Base-by-base conservation (phyloP, 2,329 filamentous ascomycete species). In the Gyromitra esculenta region DNA sequence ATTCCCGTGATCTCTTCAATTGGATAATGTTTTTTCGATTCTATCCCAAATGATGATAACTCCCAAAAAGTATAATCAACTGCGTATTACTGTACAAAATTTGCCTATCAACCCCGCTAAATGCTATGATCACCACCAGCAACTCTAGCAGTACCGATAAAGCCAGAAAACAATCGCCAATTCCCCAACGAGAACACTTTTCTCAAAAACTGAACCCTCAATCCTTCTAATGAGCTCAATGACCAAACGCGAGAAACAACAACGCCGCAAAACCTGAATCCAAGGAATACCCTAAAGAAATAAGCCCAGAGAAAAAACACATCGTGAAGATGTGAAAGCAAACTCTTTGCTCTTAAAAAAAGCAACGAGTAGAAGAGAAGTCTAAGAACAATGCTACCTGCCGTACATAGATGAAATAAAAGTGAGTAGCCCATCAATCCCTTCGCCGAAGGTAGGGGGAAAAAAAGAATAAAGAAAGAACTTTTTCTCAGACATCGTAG, bases 371-470 rank as follows among this genome's bases (percentile, higher is more conserved):
- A 69, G 57, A 18, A 41, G 9, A 48, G 50, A 50, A 50, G 31
- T 75, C 72, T 75, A 75, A 52, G 48, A 65, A 75, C 31, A 70
- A 64, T 70, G 31, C 64, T 57, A 18, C 59, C 72, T 60, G 66
- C 56, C 21, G 56, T 73, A 67, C 64, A 64, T 31, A 75, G 57
- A 64, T 64, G 62, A 66, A 73, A 59, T 57, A 66, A 73, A 66
- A 65, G 60, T 63, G n/a, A 56, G 59, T 66, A 64, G 59, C 54
- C 54, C 56, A 39, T 25, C 35, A 59, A 60, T 37, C 43, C 52
- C 54, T 37, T 52, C 25, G 21, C 25, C 18, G 50, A 75, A 63
- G 45, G 39, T 69, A 41, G 37, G 41, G 18, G 62, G 54, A 21
- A 37, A 65, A 45, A 48, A 48, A 67, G 65, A 64, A 56, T 41